Base-by-base conservation (phyloP, 192 early-diverging fungal genomes). In the Haplosporangium gracile region DNA sequence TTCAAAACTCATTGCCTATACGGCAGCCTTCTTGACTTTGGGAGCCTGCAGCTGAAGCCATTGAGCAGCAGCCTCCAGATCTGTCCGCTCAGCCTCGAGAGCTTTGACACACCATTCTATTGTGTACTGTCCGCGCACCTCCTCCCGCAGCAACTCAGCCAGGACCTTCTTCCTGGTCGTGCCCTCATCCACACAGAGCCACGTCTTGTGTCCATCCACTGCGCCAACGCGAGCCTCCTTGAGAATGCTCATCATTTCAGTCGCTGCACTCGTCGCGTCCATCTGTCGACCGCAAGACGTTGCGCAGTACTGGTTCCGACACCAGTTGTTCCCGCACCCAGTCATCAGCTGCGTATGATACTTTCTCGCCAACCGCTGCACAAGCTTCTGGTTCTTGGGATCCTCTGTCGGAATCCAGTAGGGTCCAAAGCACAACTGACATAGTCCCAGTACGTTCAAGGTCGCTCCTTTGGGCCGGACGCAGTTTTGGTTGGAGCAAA, bases 401-500 rank as follows among this genome's bases (percentile, higher is more conserved):
- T 98, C 97, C 63, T 95, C 93, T 22, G 92, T 88, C 32, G 95
- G 89, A 4, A 92, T 88, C 92, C 95, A 98, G 71, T 95, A 96
- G 0, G 96, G 96, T 4, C 93, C 93, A 90, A 95, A 97, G 78
- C 97, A 98, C 36, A 88, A 80, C 39, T 90, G 82, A 81, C 97
- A 98, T 71, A 97, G 83, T 1, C 91, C 90, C 5, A 96, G 78
- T 1, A 85, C 80, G 70, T 94, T 97, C 10, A 9, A n/a, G 4
- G 36, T 80, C n/a, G 78, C 70, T 40, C 57, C 57, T 26, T 75
- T 69, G 26, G 91, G 85, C n/a, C 93, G 91, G 20, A 83, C 70
- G 82, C 97, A 98, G 80, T 94, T 92, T 18, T 80, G 84, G 88
- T 98, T 98, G 5, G 90, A 81, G 79, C 97, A 98, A 20, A 94